Conservation (phyloP, 257 asterid genomes). For the Lycium ferocissimum region DNA sequence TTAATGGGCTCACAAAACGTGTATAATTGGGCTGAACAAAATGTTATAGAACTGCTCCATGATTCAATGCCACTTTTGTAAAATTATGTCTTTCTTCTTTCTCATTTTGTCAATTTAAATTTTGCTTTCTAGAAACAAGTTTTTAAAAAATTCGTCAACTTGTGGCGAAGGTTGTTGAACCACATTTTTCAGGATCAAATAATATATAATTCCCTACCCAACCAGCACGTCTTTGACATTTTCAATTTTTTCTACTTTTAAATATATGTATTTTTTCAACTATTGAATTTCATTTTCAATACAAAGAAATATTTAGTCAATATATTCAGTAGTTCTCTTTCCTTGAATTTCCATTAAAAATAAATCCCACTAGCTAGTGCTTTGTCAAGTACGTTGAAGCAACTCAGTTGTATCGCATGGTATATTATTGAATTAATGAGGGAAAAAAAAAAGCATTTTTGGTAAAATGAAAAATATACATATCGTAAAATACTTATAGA, state of each 20-base stretch:
- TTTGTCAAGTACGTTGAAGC: not conserved
- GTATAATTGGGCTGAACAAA: not conserved
- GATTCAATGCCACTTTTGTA: too few relatives aligned
- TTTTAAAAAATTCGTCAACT: slow-evolving; percentile 10
- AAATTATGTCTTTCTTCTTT: not conserved
- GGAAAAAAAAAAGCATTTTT: not conserved
- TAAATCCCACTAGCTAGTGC: not conserved
- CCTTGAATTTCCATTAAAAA: not conserved
- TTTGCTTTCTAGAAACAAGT: not conserved
- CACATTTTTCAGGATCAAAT: not conserved
- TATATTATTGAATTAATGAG: too few relatives aligned
- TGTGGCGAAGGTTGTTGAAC: slow-evolving; percentile 26
- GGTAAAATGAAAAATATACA: too few relatives aligned
- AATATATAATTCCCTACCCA: not conserved
- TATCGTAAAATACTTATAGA: not conserved
- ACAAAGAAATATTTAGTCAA: not conserved
- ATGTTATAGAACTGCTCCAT: not conserved
- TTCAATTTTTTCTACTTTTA: too few relatives aligned
- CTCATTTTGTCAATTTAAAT: not conserved
- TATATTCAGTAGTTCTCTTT: not conserved
- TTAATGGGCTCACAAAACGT: not conserved
- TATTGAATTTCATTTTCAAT: not conserved
- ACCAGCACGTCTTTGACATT: not conserved
- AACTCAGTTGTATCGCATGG: not conserved
- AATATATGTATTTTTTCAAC: too few relatives aligned